Base-by-base conservation (phyloP, 176 grass and related monocot genomes). In the Avena insularis region DNA sequence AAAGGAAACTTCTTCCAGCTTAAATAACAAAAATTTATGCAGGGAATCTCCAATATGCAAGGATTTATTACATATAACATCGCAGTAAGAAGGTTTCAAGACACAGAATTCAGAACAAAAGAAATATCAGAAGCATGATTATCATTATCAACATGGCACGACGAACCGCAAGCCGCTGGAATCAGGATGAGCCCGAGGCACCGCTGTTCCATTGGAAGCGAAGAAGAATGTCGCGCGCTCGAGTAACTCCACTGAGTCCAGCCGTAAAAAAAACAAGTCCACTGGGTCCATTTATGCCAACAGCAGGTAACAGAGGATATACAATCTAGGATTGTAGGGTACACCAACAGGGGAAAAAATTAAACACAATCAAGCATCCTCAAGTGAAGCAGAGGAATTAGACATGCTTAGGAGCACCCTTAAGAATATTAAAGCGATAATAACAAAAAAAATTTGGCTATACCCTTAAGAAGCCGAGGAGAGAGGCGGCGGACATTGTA, bases 181-280 rank as follows among this genome's bases (percentile, higher is more conserved):
- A 98, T 98, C 23, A 98, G 85, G 78, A 98, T 96, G 59, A 98
- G 90, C 9, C 97, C 97, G 5, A 98, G 90, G 48, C 92, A 83
- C 12, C 97, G 79, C 73, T 98, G 92, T 27, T 98, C 97, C 55
- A 84, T 86, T 0, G 85, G 90, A 10, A 85, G 57, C 35, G 83
- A 72, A 3, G 67, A 76, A 0, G 88, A 91, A 2, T 62, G 80
- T 6, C 88, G 67, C n/a, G 80, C 68, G n/a, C 64, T 90, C 8
- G 90, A 84, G 82, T 98, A 31, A 94, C 85, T 96, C 97, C 77
- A 98, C 92, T 0, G 93, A 92, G 14, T 98, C 94, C 90, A 98
- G 25, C 25, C 25, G 25, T 25, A 25, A 25, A 25, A 25, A 25
- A 25, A 25, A 25, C 25, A 25, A 25, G 25, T 25, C 25, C 25